Conservation (phyloP, 148 eudicot genomes). For the Fagopyrum tataricum region DNA sequence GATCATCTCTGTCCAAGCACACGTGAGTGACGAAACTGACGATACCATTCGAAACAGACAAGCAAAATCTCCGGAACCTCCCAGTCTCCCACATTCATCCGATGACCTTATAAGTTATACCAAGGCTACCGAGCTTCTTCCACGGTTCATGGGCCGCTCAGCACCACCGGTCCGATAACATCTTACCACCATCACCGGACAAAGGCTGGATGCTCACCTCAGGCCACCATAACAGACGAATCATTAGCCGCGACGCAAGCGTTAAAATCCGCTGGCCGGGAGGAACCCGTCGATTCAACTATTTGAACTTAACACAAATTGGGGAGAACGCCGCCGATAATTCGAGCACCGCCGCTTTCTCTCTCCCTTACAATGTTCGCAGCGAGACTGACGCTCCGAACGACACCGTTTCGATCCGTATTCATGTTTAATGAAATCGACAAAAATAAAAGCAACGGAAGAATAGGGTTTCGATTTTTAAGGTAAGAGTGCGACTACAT, state of each 20-base stretch:
- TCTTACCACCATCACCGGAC: not conserved
- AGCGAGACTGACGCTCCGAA: not conserved
- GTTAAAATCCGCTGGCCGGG: not conserved
- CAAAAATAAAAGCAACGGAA: too few relatives aligned
- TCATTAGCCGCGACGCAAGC: constrained; percentile 1
- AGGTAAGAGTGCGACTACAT: too few relatives aligned
- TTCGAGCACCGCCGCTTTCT: constrained; percentile 2
- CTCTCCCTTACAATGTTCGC: not conserved
- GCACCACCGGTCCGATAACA: constrained; percentile 3
- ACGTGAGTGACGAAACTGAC: constrained; percentile 2
- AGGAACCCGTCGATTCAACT: not conserved
- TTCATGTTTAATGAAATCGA: too few relatives aligned
- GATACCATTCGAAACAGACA: not conserved
- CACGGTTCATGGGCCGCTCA: not conserved
- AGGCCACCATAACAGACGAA: not conserved
- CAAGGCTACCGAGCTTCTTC: not conserved
- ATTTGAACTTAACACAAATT: not conserved
- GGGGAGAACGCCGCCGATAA: constrained; percentile 6
- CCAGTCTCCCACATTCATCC: not conserved
- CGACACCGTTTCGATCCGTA: constrained; percentile 5
- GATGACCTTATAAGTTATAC: too few relatives aligned
- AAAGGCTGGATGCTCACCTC: not conserved
- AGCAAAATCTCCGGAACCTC: not conserved
- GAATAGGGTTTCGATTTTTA: too few relatives aligned
- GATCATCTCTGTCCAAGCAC: not conserved